A percentile compares a stretch with the other conserved stretches of the same genome.
Conservation (phyloP, 2,329 filamentous ascomycete species). For the Dothistroma pini region DNA sequence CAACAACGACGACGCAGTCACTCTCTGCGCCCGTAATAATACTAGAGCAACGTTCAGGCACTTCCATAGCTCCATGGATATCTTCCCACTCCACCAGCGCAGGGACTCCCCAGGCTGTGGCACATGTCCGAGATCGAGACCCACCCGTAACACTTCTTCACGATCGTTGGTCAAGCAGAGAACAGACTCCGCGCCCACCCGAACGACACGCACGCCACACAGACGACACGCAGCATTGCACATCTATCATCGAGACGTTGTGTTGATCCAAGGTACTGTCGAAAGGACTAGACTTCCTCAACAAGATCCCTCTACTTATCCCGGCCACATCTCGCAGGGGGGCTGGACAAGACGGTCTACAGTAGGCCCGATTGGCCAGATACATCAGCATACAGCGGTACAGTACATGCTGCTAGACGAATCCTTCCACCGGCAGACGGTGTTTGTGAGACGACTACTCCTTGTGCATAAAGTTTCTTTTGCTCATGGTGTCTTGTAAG, state of each 20-base stretch:
- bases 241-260: too few relatives aligned
- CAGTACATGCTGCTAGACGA: conserved; percentile 1
- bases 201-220: neutral
- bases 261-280: neutral
- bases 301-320: neutral
- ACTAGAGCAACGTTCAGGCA: neutral
- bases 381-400: neutral
- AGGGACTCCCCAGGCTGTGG: neutral
- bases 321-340: conserved; percentile 2
- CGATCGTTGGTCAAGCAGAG: neutral
- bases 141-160: neutral
- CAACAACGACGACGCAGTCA: neutral
- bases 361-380: neutral
- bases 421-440: neutral
- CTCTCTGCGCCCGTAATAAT: neutral
- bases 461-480: neutral
- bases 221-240: neutral
- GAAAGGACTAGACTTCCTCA: neutral
- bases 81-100: neutral
- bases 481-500: neutral
- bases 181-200: neutral
- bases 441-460: neutral
- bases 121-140: neutral
- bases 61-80: neutral
- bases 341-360: neutral